Conservation (phyloP, 108 stramenopile genomes). For the Pseudonitzschia multiseries region DNA sequence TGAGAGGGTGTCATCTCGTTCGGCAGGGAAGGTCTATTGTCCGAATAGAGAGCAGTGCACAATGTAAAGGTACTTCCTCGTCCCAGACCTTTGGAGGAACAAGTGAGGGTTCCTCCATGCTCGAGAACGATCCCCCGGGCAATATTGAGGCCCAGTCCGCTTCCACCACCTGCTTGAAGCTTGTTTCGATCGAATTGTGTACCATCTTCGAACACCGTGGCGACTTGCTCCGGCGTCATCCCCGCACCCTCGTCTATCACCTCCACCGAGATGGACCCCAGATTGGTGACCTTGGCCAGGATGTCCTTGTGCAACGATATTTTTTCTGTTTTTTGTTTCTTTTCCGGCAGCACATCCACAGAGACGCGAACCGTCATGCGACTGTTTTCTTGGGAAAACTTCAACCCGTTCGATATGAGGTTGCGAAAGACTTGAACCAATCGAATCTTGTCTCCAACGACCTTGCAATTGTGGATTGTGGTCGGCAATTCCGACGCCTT, state of each 20-base stretch:
- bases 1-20: background rate
- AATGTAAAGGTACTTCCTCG: constrained; percentile 37
- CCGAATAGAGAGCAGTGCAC: constrained; percentile 17
- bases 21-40: background rate
- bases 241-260: constrained; percentile 56
- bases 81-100: constrained; percentile 44
- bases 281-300: background rate
- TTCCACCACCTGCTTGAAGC: constrained; percentile 62
- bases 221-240: constrained; percentile 40
- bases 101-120: constrained; percentile 43
- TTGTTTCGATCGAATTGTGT: constrained; percentile 57
- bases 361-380: constrained; percentile 9
- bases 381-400: constrained; percentile 30
- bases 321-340: background rate
- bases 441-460: constrained; percentile 34
- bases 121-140: constrained; percentile 45
- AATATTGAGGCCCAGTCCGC: constrained; percentile 65
- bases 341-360: background rate
- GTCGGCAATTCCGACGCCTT: constrained; percentile 5
- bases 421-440: constrained; percentile 44
- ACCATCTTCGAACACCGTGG: constrained; percentile 41
- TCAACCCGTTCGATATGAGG: constrained; percentile 44
- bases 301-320: constrained; percentile 1
- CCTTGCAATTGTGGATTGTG: constrained; percentile 9
- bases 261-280: constrained; percentile 24